phyloP scores from a whole-genome alignment of 306 rosid species.

The Coriaria nepalensis region DNA sequence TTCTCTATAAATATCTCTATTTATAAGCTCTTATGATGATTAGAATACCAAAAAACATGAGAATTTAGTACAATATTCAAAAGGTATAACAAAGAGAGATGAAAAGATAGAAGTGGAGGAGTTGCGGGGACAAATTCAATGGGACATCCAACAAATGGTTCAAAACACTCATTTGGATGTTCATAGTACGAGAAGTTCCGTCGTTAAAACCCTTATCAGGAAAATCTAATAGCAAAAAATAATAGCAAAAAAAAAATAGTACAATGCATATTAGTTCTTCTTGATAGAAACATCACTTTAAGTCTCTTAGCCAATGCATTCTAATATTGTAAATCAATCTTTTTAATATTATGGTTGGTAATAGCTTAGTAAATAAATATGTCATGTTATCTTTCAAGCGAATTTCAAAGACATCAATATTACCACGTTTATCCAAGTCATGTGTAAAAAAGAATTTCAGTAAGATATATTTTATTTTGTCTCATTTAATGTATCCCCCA shows the following conservation, averaged over 20 bases:
- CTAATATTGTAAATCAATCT: background rate
- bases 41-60: no score
- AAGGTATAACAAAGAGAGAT: no score
- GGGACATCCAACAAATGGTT: no score
- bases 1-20: no score
- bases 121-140: no score
- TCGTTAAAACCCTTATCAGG: background rate
- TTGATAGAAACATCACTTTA: background rate
- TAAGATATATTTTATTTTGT: background rate
- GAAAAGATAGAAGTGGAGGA: no score
- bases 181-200: no score
- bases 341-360: background rate
- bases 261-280: background rate
- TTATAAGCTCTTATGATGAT: no score
- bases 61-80: no score
- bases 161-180: background rate
- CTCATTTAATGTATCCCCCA: no score
- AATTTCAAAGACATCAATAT: background rate
- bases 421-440: no score
- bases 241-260: background rate
- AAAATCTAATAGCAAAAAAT: background rate
- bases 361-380: background rate
- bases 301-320: background rate
- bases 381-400: background rate
- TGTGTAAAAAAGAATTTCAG: no score